Evolutionary conservation across 345 rosid genomes (phyloP).

Genomic region (Eucalyptus marginata): DNA sequence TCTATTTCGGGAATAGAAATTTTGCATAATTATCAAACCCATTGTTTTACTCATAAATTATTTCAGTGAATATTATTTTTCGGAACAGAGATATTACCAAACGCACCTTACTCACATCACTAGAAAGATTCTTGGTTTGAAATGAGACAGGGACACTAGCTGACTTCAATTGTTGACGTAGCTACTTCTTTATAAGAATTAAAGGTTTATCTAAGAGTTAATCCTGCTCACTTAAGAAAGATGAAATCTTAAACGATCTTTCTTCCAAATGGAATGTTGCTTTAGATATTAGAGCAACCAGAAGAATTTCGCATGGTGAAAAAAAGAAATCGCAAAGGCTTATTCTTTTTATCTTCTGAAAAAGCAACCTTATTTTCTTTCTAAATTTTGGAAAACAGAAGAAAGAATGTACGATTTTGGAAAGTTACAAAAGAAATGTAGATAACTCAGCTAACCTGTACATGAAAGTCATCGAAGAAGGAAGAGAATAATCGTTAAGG

Average conservation of each 20-base stretch:
- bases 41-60: no score
- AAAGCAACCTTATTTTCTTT: neutral
- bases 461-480: neutral
- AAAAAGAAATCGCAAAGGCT: neutral
- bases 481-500: neutral
- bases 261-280: neutral
- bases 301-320: neutral
- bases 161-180: neutral
- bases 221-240: neutral
- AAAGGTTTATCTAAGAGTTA: neutral
- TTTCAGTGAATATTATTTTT: no score
- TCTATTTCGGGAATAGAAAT: no score
- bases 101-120: no score
- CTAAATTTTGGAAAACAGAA: neutral
- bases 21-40: accelerated
- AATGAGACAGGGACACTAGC: neutral
- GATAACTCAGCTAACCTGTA: neutral
- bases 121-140: neutral
- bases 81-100: no score
- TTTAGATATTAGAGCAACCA: neutral
- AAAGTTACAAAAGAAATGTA: neutral
- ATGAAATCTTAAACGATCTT: neutral
- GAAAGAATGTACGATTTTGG: neutral
- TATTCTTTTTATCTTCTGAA: no score
- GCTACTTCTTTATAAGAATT: neutral